phyloP scores from a whole-genome alignment of 768 basidiomycete genomes.

The Pulveroboletus sp. region DNA sequence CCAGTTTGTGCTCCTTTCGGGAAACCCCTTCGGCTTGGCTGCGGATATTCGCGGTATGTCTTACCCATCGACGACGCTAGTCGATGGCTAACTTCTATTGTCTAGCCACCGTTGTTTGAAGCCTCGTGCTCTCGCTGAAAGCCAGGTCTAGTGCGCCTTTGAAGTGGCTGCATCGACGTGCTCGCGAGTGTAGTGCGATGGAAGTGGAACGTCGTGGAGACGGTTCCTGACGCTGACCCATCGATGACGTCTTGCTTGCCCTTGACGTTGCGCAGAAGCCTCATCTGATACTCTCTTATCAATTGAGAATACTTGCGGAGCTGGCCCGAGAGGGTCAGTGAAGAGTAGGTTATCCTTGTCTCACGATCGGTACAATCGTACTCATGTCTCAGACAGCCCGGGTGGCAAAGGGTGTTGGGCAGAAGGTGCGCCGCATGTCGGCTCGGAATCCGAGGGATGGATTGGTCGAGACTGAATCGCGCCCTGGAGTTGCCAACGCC shows the following conservation, averaged over 20 bases:
- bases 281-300: slow-evolving; percentile 6
- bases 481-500: slow-evolving; percentile 6
- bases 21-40: slow-evolving; percentile 34
- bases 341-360: slow-evolving; percentile 8
- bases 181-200: slow-evolving; percentile 8
- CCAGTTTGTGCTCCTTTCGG: slow-evolving; percentile 5
- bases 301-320: slow-evolving; percentile 15
- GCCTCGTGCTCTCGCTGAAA: slow-evolving; percentile 5
- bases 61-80: background rate
- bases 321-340: slow-evolving; percentile 22
- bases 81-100: slow-evolving; percentile 1
- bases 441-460: background rate
- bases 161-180: background rate
- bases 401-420: slow-evolving; percentile 11
- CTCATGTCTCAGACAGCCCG: slow-evolving; percentile 9
- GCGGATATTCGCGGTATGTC: slow-evolving; percentile 11
- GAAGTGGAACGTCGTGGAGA: slow-evolving; percentile 13
- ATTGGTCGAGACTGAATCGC: slow-evolving; percentile 6
- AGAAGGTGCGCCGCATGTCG: background rate
- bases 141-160: background rate
- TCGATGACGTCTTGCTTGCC: slow-evolving; percentile 8
- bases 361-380: accelerated
- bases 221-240: slow-evolving; percentile 5
- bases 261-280: slow-evolving; percentile 7
- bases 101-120: slow-evolving; percentile 21